These are phyloP conservation scores for Aspergillus sp. DNA, from an alignment of 2,329 filamentous ascomycete species.

Conservation along the genomic window DNA sequence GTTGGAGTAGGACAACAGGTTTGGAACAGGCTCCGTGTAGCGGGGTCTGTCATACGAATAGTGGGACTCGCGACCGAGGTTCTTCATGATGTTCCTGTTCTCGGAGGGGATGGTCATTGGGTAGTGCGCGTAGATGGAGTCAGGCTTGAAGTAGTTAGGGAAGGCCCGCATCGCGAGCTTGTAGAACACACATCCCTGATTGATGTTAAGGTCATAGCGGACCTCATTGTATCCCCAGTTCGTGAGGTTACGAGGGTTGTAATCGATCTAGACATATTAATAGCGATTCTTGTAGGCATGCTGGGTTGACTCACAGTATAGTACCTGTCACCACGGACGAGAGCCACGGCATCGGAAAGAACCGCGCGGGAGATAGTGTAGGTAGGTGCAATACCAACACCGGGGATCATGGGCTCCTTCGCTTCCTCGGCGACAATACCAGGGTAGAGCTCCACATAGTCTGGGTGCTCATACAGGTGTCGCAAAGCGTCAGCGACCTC, in stretches of 20 bases:
- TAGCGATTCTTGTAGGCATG: constrained; percentile 21
- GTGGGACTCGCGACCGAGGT: constrained; percentile 65
- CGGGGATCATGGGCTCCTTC: constrained; percentile 72
- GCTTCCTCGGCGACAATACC: constrained; percentile 75
- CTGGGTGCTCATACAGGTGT: constrained; percentile 69
- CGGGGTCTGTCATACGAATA: constrained; percentile 70
- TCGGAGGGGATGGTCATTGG: constrained; percentile 70
- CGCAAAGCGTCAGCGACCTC: constrained; percentile 66
- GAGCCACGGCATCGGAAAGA: constrained; percentile 74
- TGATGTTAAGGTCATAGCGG: constrained; percentile 69
- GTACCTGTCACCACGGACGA: constrained; percentile 75
- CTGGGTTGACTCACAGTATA: constrained; percentile 57
- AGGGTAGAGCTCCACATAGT: constrained; percentile 78
- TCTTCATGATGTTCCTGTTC: constrained; percentile 69
- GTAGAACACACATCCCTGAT: constrained; percentile 82
- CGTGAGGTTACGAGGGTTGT: constrained; percentile 70
- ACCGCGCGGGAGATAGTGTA: constrained; percentile 78
- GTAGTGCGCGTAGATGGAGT: constrained; percentile 81
- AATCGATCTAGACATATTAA: constrained; percentile 55
- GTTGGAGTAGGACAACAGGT: constrained; percentile 62
- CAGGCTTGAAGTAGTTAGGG: constrained; percentile 73
- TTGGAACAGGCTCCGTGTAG: constrained; percentile 53
- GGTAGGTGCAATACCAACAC: constrained; percentile 72
- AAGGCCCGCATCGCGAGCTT: constrained; percentile 80
- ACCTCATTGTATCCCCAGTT: constrained; percentile 82